phyloP scores from a whole-genome alignment of 306 rosid species.

The Cicer cuneatum region DNA sequence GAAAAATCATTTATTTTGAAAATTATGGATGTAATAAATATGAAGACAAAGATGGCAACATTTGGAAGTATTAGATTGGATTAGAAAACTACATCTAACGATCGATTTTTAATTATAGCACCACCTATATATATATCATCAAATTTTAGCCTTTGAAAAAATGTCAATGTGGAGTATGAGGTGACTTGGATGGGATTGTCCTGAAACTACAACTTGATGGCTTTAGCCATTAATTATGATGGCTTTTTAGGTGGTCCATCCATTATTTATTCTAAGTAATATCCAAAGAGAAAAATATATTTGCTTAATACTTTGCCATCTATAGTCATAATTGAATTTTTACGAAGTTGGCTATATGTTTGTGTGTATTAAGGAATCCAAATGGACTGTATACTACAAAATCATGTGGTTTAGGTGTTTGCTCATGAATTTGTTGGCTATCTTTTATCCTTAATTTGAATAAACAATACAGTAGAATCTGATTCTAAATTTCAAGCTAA shows the following conservation, averaged over 20 bases:
- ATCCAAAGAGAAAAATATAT: slow-evolving; percentile 31
- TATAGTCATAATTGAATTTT: slow-evolving; percentile 27
- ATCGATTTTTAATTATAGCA: background rate
- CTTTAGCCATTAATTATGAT: slow-evolving; percentile 51
- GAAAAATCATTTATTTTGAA: no score
- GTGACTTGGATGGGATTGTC: slow-evolving; percentile 53
- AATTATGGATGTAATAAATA: no score
- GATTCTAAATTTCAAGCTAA: no score
- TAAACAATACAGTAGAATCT: background rate
- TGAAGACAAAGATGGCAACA: slow-evolving; percentile 46
- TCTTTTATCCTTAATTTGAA: slow-evolving; percentile 2
- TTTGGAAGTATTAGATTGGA: slow-evolving; percentile 44
- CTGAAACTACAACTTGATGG: slow-evolving; percentile 44
- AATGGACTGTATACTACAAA: slow-evolving; percentile 25
- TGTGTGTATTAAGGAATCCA: slow-evolving; percentile 40
- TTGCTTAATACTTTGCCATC: slow-evolving; percentile 36
- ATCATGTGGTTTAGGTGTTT: slow-evolving; percentile 41
- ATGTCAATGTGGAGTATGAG: slow-evolving; percentile 41
- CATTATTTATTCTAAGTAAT: slow-evolving; percentile 39
- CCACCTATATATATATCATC: background rate
- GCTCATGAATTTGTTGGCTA: background rate
- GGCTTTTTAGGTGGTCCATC: slow-evolving; percentile 51
- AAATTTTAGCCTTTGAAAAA: slow-evolving; percentile 16
- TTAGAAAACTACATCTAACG: slow-evolving; percentile 38
- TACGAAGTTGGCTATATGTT: slow-evolving; percentile 38